Conservation (phyloP, 2,329 filamentous ascomycete species). For the Penicillium capsulatum region DNA sequence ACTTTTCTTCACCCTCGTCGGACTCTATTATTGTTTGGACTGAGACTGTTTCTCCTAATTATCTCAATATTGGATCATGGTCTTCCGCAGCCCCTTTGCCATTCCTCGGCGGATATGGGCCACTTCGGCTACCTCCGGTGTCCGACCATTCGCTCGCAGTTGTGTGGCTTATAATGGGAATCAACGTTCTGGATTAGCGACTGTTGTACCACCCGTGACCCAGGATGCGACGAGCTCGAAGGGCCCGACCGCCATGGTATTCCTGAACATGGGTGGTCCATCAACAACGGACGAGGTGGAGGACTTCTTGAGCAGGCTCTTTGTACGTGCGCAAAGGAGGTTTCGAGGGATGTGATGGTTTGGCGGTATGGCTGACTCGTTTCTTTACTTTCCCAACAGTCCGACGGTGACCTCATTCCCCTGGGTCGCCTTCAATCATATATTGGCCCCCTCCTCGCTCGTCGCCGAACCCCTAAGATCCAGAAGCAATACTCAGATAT, state of each 20-base stretch:
- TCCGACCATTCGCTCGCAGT: conserved; percentile 21
- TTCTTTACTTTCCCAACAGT: conserved; percentile 47
- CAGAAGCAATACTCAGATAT: conserved; percentile 93
- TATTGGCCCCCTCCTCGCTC: conserved; percentile 80
- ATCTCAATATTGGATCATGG: too few relatives aligned
- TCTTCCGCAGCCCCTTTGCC: conserved; percentile 38
- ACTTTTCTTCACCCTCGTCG: too few relatives aligned
- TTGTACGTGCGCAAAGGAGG: conserved; percentile 57
- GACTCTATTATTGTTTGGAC: too few relatives aligned
- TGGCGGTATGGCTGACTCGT: conserved; percentile 7
- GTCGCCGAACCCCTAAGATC: conserved; percentile 89
- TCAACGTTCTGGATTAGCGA: conserved; percentile 48
- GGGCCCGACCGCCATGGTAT: conserved; percentile 95
- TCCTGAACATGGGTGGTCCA: conserved; percentile 98
- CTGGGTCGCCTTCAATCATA: conserved; percentile 87
- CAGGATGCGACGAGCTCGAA: conserved; percentile 66
- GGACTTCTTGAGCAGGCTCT: conserved; percentile 83
- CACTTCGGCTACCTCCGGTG: conserved; percentile 13
- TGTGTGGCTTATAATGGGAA: conserved; percentile 21
- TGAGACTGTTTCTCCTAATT: too few relatives aligned
- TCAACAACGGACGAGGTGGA: conserved; percentile 83
- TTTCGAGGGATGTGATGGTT: not conserved
- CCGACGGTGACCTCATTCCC: conserved; percentile 93
- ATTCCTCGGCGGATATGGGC: conserved; percentile 29
- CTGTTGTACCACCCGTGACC: conserved; percentile 69